phyloP scores from a whole-genome alignment of 2,329 filamentous ascomycete genomes.

The Eutypella sp. region DNA sequence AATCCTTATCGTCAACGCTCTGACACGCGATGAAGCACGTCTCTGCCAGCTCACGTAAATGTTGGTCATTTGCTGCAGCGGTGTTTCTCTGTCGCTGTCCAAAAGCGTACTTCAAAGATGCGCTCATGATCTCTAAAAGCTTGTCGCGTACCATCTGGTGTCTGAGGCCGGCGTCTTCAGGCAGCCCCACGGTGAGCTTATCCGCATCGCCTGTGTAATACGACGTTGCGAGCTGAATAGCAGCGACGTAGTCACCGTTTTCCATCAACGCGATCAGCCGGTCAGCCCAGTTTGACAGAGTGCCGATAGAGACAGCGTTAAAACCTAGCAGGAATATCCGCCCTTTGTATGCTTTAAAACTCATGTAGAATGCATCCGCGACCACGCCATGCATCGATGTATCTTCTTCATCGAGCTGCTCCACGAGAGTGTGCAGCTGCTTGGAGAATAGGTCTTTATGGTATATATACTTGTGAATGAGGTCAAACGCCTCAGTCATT shows the following conservation, averaged over 20 bases:
- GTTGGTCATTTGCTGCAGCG: conserved; percentile 44
- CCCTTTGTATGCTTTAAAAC: conserved; percentile 92
- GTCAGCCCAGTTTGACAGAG: conserved; percentile 95
- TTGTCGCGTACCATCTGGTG: conserved; percentile 84
- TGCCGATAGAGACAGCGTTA: conserved; percentile 86
- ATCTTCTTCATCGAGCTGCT: conserved; percentile 83
- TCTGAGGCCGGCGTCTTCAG: conserved; percentile 71
- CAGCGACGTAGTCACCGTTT: conserved; percentile 88
- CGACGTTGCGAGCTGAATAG: conserved; percentile 82
- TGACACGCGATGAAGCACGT: conserved; percentile 81
- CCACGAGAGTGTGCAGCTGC: conserved; percentile 79
- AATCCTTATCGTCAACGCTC: conserved; percentile 71
- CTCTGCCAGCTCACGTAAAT: conserved; percentile 72
- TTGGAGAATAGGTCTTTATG: conserved; percentile 86
- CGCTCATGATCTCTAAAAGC: conserved; percentile 86
- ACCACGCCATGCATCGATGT: conserved; percentile 90
- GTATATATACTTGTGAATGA: conserved; percentile 88
- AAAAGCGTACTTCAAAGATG: conserved; percentile 87
- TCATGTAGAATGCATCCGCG: conserved; percentile 97
- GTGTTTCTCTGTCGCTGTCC: conserved; percentile 53
- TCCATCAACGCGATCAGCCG: conserved; percentile 91
- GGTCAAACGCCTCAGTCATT: conserved; percentile 90
- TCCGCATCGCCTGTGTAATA: conserved; percentile 92
- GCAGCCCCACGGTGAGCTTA: conserved; percentile 88
- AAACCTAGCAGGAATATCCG: conserved; percentile 89